Evolutionary conservation across 306 rosid species (phyloP).

Genomic region (Lablab purpureus): DNA sequence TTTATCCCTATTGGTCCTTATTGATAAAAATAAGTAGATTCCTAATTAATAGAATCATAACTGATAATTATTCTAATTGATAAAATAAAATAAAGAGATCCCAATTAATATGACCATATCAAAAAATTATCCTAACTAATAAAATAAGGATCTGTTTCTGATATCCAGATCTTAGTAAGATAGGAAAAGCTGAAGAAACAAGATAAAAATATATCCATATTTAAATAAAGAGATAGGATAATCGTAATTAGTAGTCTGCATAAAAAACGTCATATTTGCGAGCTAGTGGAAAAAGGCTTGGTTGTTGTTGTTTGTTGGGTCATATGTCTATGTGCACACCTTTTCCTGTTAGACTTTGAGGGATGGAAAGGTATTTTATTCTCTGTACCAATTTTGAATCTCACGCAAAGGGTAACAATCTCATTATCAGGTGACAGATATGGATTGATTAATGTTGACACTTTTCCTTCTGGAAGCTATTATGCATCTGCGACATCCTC

Average conservation of each 20-base stretch:
- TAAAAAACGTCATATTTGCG: neutral
- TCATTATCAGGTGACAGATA: slow-evolving; percentile 82
- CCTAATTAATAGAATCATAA: neutral
- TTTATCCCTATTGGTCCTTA: neutral
- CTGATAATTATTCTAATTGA: neutral
- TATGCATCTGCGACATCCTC: slow-evolving; percentile 67
- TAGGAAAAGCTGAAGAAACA: neutral
- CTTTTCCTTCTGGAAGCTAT: slow-evolving; percentile 76
- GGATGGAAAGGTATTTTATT: neutral
- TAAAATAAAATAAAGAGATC: neutral
- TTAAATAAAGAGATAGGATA: neutral
- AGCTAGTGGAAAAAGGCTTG: neutral
- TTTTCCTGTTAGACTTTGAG: neutral
- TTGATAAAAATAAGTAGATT: neutral
- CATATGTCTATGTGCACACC: neutral
- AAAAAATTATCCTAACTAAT: neutral
- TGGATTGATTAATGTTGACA: slow-evolving; percentile 70
- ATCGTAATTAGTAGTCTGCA: neutral
- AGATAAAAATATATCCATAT: neutral
- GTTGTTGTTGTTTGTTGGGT: neutral
- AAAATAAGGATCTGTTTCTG: neutral
- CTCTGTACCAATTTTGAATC: neutral
- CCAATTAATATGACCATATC: neutral
- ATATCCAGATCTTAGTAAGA: neutral
- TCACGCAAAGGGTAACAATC: slow-evolving; percentile 15